Conservation (phyloP, 345 rosid species). For the Firmiana major region DNA sequence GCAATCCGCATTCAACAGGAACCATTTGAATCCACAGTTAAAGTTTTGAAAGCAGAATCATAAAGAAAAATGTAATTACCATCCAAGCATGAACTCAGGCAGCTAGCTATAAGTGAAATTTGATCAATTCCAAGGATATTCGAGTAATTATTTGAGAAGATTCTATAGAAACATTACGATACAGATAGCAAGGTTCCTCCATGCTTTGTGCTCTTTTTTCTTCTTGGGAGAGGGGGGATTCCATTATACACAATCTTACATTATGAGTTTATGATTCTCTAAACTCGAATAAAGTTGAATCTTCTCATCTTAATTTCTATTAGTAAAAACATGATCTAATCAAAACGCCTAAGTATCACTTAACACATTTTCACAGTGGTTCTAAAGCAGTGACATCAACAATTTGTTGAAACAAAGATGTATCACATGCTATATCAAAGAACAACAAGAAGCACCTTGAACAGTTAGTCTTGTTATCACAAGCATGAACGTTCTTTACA, state of each 20-base stretch:
- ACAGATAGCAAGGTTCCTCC: neutral
- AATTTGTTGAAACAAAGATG: constrained; percentile 1
- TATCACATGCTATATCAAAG: neutral
- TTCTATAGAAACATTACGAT: neutral
- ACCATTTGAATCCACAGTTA: constrained; percentile 9
- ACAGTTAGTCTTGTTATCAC: neutral
- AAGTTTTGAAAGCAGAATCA: neutral
- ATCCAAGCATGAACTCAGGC: neutral
- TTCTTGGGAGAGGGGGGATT: neutral
- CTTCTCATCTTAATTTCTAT: neutral
- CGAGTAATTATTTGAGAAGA: too few relatives aligned
- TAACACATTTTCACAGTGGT: neutral
- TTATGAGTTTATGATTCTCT: neutral
- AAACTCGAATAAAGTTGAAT: neutral
- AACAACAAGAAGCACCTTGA: neutral
- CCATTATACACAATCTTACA: neutral
- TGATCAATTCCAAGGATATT: neutral
- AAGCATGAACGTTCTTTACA: neutral
- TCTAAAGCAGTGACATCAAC: neutral
- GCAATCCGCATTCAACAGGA: constrained; percentile 58
- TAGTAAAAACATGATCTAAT: neutral
- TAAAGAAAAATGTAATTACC: neutral
- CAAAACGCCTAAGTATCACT: neutral
- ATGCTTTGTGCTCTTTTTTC: neutral
- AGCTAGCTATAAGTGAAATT: neutral